phyloP scores from a whole-genome alignment of 2,329 filamentous ascomycete genomes.

The Myrmaecium sp. region DNA sequence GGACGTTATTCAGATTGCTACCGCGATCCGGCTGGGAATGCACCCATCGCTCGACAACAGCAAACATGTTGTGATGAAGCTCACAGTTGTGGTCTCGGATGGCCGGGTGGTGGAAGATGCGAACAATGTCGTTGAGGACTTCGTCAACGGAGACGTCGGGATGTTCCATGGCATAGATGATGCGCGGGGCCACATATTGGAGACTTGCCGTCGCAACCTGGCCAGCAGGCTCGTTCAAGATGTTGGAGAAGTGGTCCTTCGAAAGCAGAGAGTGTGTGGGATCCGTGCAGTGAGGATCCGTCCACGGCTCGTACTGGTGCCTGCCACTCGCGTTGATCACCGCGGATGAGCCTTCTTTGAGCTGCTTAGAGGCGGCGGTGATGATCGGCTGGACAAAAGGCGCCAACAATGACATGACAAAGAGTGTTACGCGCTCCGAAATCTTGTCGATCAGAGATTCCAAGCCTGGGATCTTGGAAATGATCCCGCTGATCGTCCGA shows the following conservation, averaged over 20 bases:
- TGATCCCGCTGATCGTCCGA: conserved; percentile 64
- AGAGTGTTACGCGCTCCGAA: conserved; percentile 79
- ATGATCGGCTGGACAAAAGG: conserved; percentile 90
- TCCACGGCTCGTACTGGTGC: conserved; percentile 34
- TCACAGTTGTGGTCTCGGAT: conserved; percentile 59
- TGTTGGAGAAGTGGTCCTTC: conserved; percentile 35
- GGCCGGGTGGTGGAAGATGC: conserved; percentile 81
- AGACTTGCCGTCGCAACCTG: conserved; percentile 41
- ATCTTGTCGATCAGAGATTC: conserved; percentile 86
- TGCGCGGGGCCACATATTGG: conserved; percentile 71
- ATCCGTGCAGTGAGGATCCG: conserved; percentile 28
- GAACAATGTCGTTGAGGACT: conserved; percentile 63
- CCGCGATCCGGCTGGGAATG: conserved; percentile 50
- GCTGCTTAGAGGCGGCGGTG: conserved; percentile 60
- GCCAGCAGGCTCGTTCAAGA: conserved; percentile 32
- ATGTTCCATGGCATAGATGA: conserved; percentile 90
- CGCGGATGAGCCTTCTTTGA: conserved; percentile 72
- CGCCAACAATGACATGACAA: conserved; percentile 76
- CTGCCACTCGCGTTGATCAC: conserved; percentile 38
- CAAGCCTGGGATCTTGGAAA: conserved; percentile 82
- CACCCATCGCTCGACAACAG: conserved; percentile 68
- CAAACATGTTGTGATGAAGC: conserved; percentile 78
- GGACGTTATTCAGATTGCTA: conserved; percentile 51
- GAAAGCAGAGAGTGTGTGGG: conserved; percentile 35
- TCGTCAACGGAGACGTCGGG: conserved; percentile 66